Conservation (phyloP, 345 rosid genomes). For the Hibiscus mutabilis region DNA sequence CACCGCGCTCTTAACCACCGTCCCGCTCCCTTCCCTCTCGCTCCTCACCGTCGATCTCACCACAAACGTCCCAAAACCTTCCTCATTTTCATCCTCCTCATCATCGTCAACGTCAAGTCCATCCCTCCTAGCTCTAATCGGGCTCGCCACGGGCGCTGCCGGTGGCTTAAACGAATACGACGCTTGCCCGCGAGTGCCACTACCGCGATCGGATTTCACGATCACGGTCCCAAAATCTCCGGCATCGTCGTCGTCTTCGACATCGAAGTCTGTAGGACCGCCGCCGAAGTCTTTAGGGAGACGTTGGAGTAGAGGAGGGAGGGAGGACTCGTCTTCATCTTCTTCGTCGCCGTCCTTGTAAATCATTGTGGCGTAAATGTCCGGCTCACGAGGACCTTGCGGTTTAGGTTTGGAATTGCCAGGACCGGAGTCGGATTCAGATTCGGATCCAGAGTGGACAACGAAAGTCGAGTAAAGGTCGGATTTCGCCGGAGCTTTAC, state of each 20-base stretch:
- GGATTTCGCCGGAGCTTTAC: conserved; percentile 37
- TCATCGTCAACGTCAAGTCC: conserved; percentile 15
- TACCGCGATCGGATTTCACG: conserved; percentile 43
- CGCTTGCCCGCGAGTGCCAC: conserved; percentile 17
- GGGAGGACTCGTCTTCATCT: conserved; percentile 59
- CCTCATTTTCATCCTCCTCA: conserved; percentile 24
- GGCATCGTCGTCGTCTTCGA: conserved; percentile 21
- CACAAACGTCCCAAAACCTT: conserved; percentile 72
- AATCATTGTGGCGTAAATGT: conserved; percentile 47
- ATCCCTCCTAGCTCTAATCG: conserved; percentile 21
- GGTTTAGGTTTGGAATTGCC: conserved; percentile 21
- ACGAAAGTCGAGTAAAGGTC: conserved; percentile 52
- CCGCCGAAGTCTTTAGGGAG: conserved; percentile 95
- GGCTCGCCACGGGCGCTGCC: conserved; percentile 17
- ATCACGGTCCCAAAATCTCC: conserved; percentile 85
- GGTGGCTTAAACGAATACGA: conserved; percentile 28
- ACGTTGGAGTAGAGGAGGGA: conserved; percentile 83
- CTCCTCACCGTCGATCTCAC: conserved; percentile 43
- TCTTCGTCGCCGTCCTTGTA: conserved; percentile 39
- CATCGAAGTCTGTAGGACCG: conserved; percentile 47
- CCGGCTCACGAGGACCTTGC: background rate
- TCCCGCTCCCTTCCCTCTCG: conserved; percentile 25
- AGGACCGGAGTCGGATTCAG: conserved; percentile 28
- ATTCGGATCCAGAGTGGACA: conserved; percentile 40
- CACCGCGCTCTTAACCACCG: conserved; percentile 53